Conservation (phyloP, 1,284 basidiomycete genomes). For the Moesziomyces sp. region DNA sequence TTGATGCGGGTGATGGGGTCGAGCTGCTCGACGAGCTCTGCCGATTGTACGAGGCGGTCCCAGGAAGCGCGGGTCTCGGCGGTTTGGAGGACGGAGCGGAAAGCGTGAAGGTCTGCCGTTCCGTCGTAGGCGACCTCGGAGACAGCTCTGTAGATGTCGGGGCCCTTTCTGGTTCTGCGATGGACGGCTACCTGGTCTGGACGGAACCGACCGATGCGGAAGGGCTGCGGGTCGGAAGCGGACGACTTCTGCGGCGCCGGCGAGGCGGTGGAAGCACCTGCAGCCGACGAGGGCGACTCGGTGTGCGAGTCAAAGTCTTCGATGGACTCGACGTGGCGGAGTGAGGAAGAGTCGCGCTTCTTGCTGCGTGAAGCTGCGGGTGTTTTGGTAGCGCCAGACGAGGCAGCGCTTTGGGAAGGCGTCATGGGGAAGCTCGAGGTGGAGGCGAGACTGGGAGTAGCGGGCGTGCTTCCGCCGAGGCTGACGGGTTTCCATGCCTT, state of each 20-base stretch:
- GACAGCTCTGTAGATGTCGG: slow-evolving; percentile 84
- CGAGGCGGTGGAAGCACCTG: slow-evolving; percentile 5
- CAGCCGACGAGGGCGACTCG: slow-evolving; percentile 6
- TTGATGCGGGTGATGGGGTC: slow-evolving; percentile 85
- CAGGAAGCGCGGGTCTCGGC: slow-evolving; percentile 79
- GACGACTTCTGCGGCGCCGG: background rate
- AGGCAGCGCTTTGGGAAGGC: slow-evolving; percentile 6
- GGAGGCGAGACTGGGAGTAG: slow-evolving; percentile 27
- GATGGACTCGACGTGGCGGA: slow-evolving; percentile 37
- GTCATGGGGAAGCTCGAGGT: slow-evolving; percentile 17
- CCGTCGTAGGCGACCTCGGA: slow-evolving; percentile 78
- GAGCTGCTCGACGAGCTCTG: slow-evolving; percentile 84
- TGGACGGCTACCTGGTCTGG: slow-evolving; percentile 69
- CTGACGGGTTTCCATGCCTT: slow-evolving; percentile 53
- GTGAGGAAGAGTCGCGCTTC: slow-evolving; percentile 28
- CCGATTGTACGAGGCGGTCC: slow-evolving; percentile 90
- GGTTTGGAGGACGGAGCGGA: slow-evolving; percentile 83
- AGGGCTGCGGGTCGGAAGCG: slow-evolving; percentile 12
- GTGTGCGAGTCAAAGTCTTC: slow-evolving; percentile 19
- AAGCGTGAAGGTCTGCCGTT: slow-evolving; percentile 78
- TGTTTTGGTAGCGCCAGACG: slow-evolving; percentile 7
- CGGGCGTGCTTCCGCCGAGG: slow-evolving; percentile 20
- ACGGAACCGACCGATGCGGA: slow-evolving; percentile 49
- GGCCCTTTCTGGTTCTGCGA: slow-evolving; percentile 70
- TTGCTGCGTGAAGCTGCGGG: slow-evolving; percentile 9